Evolutionary conservation across 2,329 filamentous ascomycete species (phyloP), one percentile per base, ranked within the genome.

Genomic region (Alternaria novae-zelandiae): DNA sequence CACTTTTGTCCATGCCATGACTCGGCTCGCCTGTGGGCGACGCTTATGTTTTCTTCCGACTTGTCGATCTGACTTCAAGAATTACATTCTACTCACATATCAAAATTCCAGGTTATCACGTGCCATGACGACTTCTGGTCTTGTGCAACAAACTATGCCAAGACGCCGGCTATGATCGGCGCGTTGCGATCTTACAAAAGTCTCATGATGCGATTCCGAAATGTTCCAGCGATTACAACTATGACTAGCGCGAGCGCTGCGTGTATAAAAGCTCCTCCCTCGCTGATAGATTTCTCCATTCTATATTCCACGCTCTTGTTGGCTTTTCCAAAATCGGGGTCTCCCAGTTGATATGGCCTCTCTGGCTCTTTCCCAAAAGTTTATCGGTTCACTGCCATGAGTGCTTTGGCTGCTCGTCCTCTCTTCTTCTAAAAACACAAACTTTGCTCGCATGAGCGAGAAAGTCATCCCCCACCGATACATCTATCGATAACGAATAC

Each of bases 171-270:
- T 2, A n/a, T 41, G 13, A 1, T 2, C 15, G 4, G 15, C 36
- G 36, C 36, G 36, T 41, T 17, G 0, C 36, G 15, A 41, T 41
- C 36, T 41, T 5, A 6, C 0, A 0, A 3, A n/a, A 17, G 36
- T 17, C 36, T 41, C 36, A 17, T 17, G 15, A 41, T 10, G 4
- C 36, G 4, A 17, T 17, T n/a, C 6, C 2, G 5, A 2, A n/a
- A 41, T 10, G 0, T 0, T n/a, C 0, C 36, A 41, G 36, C 15
- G 4, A 1, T 0, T 10, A 10, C 0, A 0, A 0, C 15, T 41
- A 41, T 11, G 5, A 11, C n/a, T 17, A 41, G 36, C n/a, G 36
- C 36, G 8, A 41, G 36, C 2, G n/a, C 9, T 6, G 36, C n/a
- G 8, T 17, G 36, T 0, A 41, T 41, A 41, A 41, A 41, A 41